Evolutionary conservation across 495 filamentous ascomycete genomes (phyloP).

Genomic region (Umbilicaria muhlenbergii): DNA sequence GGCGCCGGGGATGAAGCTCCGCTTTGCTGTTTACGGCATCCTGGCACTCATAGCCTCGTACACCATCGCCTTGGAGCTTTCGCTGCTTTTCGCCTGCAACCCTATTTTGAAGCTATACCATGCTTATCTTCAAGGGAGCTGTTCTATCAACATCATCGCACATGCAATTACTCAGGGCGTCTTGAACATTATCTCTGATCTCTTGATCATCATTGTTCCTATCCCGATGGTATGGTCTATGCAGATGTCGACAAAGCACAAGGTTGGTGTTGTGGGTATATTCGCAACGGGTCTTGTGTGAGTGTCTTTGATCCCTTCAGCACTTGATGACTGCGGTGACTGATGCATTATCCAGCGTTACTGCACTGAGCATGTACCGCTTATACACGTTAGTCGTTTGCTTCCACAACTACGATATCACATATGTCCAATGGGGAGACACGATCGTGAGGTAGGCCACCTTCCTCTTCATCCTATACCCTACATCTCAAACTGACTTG

Average conservation of each 20-base stretch:
- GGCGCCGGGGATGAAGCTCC: no score
- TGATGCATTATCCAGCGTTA: background rate
- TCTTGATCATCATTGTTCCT: slow-evolving; percentile 39
- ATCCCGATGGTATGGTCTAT: slow-evolving; percentile 42
- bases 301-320: background rate
- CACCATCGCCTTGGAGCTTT: no score
- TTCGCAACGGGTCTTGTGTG: slow-evolving; percentile 24
- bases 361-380: slow-evolving; percentile 1
- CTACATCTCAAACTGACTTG: background rate
- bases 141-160: no score
- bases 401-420: background rate
- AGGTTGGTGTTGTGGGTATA: slow-evolving; percentile 38
- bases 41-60: no score
- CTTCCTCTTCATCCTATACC: background rate
- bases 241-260: slow-evolving; percentile 35
- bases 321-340: background rate
- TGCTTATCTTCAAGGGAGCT: no score
- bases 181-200: slow-evolving; percentile 45
- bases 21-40: no score
- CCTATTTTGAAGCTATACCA: no score
- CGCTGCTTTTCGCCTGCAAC: no score
- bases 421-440: background rate
- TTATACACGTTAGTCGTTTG: background rate
- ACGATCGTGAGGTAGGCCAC: background rate
- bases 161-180: slow-evolving; percentile 15